phyloP scores from a whole-genome alignment of 805 yeast species.

The Vanderwaltozyma verrucispora region DNA sequence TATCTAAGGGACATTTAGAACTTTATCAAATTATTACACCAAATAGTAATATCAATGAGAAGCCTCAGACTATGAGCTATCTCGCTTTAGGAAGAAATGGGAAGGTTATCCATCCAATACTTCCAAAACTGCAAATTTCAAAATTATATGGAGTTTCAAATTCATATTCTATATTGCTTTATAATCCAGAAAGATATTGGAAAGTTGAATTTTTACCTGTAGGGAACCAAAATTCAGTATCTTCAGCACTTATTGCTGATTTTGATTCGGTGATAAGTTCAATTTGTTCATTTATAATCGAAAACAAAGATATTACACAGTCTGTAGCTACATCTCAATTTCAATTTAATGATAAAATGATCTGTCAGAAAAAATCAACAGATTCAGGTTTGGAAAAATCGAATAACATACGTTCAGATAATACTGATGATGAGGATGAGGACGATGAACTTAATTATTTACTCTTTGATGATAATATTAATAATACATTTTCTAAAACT shows the following conservation, averaged over 20 bases:
- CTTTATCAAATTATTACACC: conserved; percentile 24
- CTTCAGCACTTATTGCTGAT: conserved; percentile 5
- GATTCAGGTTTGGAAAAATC: too few relatives aligned
- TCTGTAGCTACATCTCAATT: too few relatives aligned
- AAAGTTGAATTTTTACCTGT: conserved; percentile 29
- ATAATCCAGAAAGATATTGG: conserved; percentile 75
- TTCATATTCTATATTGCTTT: conserved; percentile 48
- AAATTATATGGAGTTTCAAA: conserved; percentile 33
- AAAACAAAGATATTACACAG: neutral
- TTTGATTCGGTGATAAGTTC: too few relatives aligned
- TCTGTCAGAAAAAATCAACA: neutral
- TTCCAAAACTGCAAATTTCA: conserved; percentile 52
- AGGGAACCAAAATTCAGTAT: neutral
- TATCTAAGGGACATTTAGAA: conserved; percentile 24
- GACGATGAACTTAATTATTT: conserved; percentile 19
- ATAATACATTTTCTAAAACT: too few relatives aligned
- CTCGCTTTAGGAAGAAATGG: conserved; percentile 25
- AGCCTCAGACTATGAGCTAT: conserved; percentile 15
- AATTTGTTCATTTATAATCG: too few relatives aligned
- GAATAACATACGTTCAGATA: neutral
- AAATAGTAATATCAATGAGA: conserved; percentile 8
- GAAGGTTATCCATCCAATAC: conserved; percentile 54
- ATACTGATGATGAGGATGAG: neutral
- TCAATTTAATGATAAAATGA: too few relatives aligned
- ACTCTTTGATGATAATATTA: conserved; percentile 12